Evolutionary conservation across 2,329 filamentous ascomycete genomes (phyloP), one percentile per base, ranked within the genome.

Genomic region (Ramularia collo-cygni): DNA sequence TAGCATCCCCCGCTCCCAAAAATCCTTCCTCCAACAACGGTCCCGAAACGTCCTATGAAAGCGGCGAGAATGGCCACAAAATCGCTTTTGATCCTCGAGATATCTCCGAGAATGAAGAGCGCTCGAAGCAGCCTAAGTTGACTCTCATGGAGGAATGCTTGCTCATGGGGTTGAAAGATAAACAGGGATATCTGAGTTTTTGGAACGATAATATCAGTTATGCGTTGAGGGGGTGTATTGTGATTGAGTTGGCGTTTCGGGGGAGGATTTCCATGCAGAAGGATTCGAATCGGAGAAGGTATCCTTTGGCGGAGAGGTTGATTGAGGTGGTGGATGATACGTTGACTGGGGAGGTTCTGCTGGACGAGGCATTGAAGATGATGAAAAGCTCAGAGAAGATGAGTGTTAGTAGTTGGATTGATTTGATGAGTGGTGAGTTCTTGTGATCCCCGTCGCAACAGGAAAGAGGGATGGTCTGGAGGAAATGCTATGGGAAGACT

Each of bases 191-290:
- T 63, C 80, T 98, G 49, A 96, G 90, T 19, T 98, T 98, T 69
- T 98, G 92, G 92, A 98, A 98, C 69, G 92, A 98, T 69, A 98
- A 98, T 70, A 98, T 98, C 60, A 95, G 89, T 45, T 98, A 98
- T 65, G 92, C 92, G 51, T 76, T 98, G 48, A 82, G 92, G 64
- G 92, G 92, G 61, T 98, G 92, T 69, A 98, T 98, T 63, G 92
- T 98, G 54, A 86, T 96, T 66, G 92, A 98, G 68, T 73, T 98
- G 57, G 92, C 92, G 48, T 94, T 98, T 68, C 78, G 92, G 51
- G 92, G 92, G 60, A 85, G 92, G 56, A 85, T 98, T 67, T 90
- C 84, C 76, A 98, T 98, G 92, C 87, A 96, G 65, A 95, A 93
- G 66, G 92, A 96, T 67, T 83, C 88, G 36, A 84, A 85, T 53